Percentiles rank a stretch among this genome's conserved stretches.
Evolutionary conservation across 2,329 filamentous ascomycete genomes (phyloP).

Genomic region (Aspergillus oerlinghausenensis): DNA sequence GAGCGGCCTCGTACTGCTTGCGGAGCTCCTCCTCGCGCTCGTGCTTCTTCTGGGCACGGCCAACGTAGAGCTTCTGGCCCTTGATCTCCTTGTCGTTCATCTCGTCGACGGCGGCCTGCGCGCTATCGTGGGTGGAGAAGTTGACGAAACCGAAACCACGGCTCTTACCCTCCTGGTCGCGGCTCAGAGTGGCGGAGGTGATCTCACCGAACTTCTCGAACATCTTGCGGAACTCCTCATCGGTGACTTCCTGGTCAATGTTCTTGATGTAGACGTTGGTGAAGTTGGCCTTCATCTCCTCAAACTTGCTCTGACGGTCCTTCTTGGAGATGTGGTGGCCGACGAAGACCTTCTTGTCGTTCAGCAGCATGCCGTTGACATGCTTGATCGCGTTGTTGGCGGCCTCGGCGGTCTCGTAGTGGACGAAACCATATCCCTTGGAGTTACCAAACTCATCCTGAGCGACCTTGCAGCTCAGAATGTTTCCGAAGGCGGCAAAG

Average conservation of each 20-base stretch:
- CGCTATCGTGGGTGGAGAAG: conserved; percentile 86
- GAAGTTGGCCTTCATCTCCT: conserved; percentile 99
- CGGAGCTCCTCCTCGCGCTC: conserved; percentile 99
- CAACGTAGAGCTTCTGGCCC: conserved; percentile 94
- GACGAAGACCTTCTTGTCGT: conserved; percentile 99
- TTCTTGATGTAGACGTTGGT: conserved; percentile 99
- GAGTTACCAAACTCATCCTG: conserved; percentile 96
- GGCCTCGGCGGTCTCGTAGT: conserved; percentile 99
- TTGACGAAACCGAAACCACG: conserved; percentile 96
- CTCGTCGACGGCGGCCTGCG: conserved; percentile 79
- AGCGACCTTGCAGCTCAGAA: conserved; percentile 98
- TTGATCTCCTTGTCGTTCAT: conserved; percentile 90
- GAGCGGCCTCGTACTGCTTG: conserved; percentile 96
- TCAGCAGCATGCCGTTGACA: conserved; percentile 98
- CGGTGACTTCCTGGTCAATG: conserved; percentile 74
- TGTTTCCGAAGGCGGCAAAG: conserved; percentile 98
- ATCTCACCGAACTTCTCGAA: conserved; percentile 93
- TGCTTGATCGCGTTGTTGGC: conserved; percentile 97
- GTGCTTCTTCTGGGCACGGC: conserved; percentile 99
- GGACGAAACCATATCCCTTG: conserved; percentile 98
- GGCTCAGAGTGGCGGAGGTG: conserved; percentile 89
- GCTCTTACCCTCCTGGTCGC: conserved; percentile 85
- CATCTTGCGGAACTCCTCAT: conserved; percentile 89
- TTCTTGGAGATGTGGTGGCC: conserved; percentile 99
- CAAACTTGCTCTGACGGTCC: conserved; percentile 99